Evolutionary conservation across 2,329 filamentous ascomycete species (phyloP).

Genomic region (Fusarium sp.): DNA sequence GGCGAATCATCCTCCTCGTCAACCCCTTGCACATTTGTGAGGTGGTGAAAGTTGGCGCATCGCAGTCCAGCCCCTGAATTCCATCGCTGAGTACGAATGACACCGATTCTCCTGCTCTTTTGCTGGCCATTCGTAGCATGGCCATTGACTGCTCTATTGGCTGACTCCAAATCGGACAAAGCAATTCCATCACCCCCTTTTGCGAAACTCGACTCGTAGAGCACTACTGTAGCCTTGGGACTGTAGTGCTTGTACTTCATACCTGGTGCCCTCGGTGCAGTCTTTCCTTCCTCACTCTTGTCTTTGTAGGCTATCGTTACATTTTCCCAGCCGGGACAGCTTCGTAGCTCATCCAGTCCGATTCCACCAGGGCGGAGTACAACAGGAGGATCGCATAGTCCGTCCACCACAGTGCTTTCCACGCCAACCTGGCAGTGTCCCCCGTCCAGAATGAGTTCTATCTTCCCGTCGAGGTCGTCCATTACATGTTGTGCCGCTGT

Average conservation of each 20-base stretch:
- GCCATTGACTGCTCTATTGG: conserved; percentile 43
- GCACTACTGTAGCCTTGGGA: conserved; percentile 84
- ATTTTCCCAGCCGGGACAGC: conserved; percentile 83
- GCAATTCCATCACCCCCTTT: conserved; percentile 54
- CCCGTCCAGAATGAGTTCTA: conserved; percentile 90
- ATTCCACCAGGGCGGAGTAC: conserved; percentile 90
- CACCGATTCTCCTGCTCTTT: conserved; percentile 57
- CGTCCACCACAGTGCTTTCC: conserved; percentile 97
- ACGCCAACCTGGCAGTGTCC: conserved; percentile 90
- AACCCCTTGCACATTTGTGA: conserved; percentile 37
- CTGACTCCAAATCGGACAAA: conserved; percentile 52
- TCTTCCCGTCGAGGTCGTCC: conserved; percentile 84
- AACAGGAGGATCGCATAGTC: conserved; percentile 82
- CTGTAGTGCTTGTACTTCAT: conserved; percentile 99
- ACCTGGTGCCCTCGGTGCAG: conserved; percentile 84
- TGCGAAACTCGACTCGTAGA: conserved; percentile 75
- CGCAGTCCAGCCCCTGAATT: conserved; percentile 58
- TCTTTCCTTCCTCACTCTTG: conserved; percentile 73
- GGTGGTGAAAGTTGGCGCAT: conserved; percentile 48
- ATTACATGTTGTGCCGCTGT: conserved; percentile 91
- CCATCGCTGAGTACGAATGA: conserved; percentile 71
- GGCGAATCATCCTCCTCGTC: conserved; percentile 49
- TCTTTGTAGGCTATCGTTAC: conserved; percentile 85
- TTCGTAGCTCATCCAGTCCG: conserved; percentile 81
- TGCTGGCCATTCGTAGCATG: conserved; percentile 34